Evolutionary conservation across 192 early-diverging fungal species (phyloP), one percentile per base, ranked within the genome.

Genomic region (Coemansia sp.): DNA sequence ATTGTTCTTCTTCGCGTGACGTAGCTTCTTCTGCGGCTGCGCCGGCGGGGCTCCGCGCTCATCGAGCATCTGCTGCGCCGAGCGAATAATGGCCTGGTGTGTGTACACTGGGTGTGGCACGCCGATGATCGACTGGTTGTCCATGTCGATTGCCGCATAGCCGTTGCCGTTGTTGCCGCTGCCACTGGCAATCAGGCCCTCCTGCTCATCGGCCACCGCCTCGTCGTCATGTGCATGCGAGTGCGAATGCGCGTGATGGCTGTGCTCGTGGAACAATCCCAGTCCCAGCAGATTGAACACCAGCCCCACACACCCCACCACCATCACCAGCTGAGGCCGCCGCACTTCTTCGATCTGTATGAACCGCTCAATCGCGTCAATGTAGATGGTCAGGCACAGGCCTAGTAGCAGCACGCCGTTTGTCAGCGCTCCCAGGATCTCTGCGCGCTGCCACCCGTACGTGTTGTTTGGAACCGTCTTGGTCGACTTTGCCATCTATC

Each of bases 321-420:
- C 83, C 48, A 94, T 75, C 5, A 97, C 91, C 60, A 90, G 64
- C 31, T 82, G 69, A 9, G 94, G 93, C 52, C 86, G 82, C 10
- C 83, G 82, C 23, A 97, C 85, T 40, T 82, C 87, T 61, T 88
- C 77, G 11, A 87, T 86, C 3, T 75, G 67, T 54, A 91, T 78
- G 69, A 93, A 93, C 7, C 95, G 85, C 70, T 97, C 83, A 22
- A 95, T 85, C 5, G 91, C 90, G 38, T 95, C 89, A 25, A 97
- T 82, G 56, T 94, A 79, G 58, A 97, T 92, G 9, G 91, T 92
- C 68, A 95, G 87, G 67, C 93, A 97, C 9, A 97, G 86, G 10
- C 92, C 90, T 9, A 97, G 75, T n/a, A 97, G 69, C 37, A 93
- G 89, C 48, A 95, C 92, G 25, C 91, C 92, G 66, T 96, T 97